Evolutionary conservation across 1,284 basidiomycete species (phyloP), one percentile per base, ranked within the genome.

Genomic region (Leucoagaricus sp.): DNA sequence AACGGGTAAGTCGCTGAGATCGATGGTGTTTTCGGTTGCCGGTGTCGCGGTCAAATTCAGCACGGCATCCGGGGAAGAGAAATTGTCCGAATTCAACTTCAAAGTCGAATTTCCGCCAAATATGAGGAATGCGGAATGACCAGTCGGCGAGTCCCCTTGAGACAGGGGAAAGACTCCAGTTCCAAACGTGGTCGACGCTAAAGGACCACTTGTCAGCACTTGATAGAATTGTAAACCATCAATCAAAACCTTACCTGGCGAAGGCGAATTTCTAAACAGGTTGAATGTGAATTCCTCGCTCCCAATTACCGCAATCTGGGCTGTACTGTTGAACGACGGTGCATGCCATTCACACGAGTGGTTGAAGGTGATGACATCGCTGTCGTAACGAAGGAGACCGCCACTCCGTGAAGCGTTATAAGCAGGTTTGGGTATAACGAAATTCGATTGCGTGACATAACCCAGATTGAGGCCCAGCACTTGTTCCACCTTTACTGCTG

Each of bases 291-390:
- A 45, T 12, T 45, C 19, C n/a, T 45, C 26, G 44, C 44, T 23
- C 13, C 44, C 44, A 21, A 45, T 45, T 7, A 21, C 26, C 44
- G 26, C 44, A 17, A 25, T 23, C 21, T 5, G 19, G 12, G 44
- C 21, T 17, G 26, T 23, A 45, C 26, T 25, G 10, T 17, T 25
- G 23, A 45, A 45, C 2, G 21, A 2, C 2, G 44, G 44, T 19
- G 44, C 44, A 12, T 45, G 21, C 44, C 44, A 45, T 45, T 45
- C 19, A 45, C 44, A 45, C 13, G 44, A 45, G n/a, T 45, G 26
- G n/a, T 45, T 45, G 44, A 45, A 45, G 10, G 21, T 15, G 21
- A 45, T 26, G 44, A 45, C 12, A 23, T 45, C 44, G 23, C 44
- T 45, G 2, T 4, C 26, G 21, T 45, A 45, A 8, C 26, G 19